Percentiles rank a stretch among this genome's conserved stretches.
Conservation (phyloP, 208 protist species). For the Trypanosoma melophagium region DNA sequence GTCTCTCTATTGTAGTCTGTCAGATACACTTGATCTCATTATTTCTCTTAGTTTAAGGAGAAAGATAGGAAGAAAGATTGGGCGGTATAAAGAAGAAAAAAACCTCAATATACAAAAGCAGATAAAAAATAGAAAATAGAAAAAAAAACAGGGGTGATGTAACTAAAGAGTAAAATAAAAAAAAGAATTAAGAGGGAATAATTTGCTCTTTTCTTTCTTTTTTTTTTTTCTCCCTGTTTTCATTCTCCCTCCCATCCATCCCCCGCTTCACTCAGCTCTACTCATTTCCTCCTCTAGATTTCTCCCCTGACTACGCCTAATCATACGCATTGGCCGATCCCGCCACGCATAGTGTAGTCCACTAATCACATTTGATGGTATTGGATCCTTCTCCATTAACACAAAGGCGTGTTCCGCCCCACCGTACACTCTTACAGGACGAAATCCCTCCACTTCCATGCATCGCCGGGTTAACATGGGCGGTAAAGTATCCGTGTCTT, state of each 20-base stretch:
- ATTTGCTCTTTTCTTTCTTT: not conserved
- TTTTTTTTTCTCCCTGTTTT: not conserved
- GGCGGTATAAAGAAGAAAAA: not conserved
- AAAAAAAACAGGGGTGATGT: constrained; percentile 14
- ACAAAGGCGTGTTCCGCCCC: constrained; percentile 67
- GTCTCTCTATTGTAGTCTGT: too few relatives aligned
- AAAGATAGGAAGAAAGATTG: constrained; percentile 7
- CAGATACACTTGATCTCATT: too few relatives aligned
- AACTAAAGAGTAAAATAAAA: constrained; percentile 7
- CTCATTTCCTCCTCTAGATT: not conserved
- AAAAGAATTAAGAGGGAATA: constrained; percentile 12
- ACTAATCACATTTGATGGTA: constrained; percentile 27
- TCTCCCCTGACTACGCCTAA: constrained; percentile 2
- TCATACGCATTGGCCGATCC: constrained; percentile 44
- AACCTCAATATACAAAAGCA: constrained; percentile 11
- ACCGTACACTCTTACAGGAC: constrained; percentile 53
- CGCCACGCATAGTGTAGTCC: constrained; percentile 35
- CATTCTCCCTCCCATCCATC: not conserved
- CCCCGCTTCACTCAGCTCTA: not conserved
- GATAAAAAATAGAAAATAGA: constrained; percentile 6
- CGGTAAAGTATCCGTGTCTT: constrained; percentile 56
- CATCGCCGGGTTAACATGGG: constrained; percentile 31
- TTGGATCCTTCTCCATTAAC: constrained; percentile 47
- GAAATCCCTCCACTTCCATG: constrained; percentile 36
- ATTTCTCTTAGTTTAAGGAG: too few relatives aligned